phyloP scores from a whole-genome alignment of 1,139 yeast genomes.

The Yamadazyma atlantica region DNA sequence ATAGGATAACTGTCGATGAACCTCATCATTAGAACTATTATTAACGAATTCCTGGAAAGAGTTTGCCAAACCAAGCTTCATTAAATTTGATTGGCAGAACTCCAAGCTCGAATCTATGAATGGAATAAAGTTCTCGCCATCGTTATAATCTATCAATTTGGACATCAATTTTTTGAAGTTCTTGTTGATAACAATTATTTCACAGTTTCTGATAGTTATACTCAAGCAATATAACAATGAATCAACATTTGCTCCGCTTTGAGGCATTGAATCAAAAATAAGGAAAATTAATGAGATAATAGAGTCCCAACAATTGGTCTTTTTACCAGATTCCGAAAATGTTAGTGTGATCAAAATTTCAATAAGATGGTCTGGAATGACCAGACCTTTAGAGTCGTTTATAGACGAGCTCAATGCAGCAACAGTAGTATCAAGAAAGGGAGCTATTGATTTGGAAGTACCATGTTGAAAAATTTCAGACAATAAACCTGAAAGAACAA shows the following conservation, averaged over 20 bases:
- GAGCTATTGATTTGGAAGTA: slow-evolving; percentile 50
- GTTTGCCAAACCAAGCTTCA: slow-evolving; percentile 45
- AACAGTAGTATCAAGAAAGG: slow-evolving; percentile 31
- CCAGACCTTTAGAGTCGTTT: slow-evolving; percentile 2
- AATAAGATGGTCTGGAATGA: slow-evolving; percentile 15
- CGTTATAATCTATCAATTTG: slow-evolving; percentile 26
- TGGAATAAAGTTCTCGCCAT: slow-evolving; percentile 41
- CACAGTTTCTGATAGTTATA: slow-evolving; percentile 56
- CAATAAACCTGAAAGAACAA: slow-evolving; percentile 56
- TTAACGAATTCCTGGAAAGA: slow-evolving; percentile 53
- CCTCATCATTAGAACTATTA: slow-evolving; percentile 16
- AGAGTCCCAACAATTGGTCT: slow-evolving; percentile 47
- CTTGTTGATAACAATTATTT: slow-evolving; percentile 44
- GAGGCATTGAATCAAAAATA: slow-evolving; percentile 6
- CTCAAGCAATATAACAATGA: slow-evolving; percentile 44
- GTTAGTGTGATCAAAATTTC: slow-evolving; percentile 43
- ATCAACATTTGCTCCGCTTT: slow-evolving; percentile 20
- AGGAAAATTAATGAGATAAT: slow-evolving; percentile 16
- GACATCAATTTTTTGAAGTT: slow-evolving; percentile 45
- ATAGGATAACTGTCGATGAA: slow-evolving; percentile 14
- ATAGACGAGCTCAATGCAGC: neutral
- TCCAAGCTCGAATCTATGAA: slow-evolving; percentile 50
- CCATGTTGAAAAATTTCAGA: slow-evolving; percentile 66
- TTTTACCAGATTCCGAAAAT: slow-evolving; percentile 71
- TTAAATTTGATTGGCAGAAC: slow-evolving; percentile 43